Percentiles rank a stretch among this genome's conserved stretches.
Evolutionary conservation across 768 basidiomycete species (phyloP).

Genomic region (Hygrocybe coccinea): DNA sequence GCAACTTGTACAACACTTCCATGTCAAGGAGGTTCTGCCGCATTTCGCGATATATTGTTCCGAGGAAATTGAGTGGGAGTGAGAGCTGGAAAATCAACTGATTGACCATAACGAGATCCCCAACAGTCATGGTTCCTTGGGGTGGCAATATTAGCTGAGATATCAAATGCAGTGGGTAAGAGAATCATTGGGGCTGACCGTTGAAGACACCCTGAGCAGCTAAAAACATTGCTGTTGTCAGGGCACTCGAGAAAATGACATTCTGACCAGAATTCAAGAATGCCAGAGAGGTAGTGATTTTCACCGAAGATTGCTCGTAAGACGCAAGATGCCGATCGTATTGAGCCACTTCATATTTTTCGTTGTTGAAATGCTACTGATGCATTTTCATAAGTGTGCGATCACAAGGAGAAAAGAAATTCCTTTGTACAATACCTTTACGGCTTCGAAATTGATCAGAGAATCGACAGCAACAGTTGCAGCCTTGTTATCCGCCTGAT

Average conservation of each 20-base stretch:
- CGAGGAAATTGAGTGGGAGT: conserved; percentile 93
- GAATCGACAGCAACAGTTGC: conserved; percentile 93
- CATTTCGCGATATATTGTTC: conserved; percentile 95
- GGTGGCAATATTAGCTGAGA: background rate
- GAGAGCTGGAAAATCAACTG: conserved; percentile 97
- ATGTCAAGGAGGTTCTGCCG: conserved; percentile 95
- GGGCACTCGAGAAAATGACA: conserved; percentile 88
- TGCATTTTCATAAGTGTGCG: conserved; percentile 8
- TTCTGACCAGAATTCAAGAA: conserved; percentile 96
- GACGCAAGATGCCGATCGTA: conserved; percentile 84
- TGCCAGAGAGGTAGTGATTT: conserved; percentile 91
- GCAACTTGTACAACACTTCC: conserved; percentile 90
- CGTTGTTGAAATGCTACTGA: conserved; percentile 92
- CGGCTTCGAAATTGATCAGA: conserved; percentile 96
- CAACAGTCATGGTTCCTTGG: conserved; percentile 93
- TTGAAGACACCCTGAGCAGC: conserved; percentile 92
- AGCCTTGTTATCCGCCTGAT: conserved; percentile 94
- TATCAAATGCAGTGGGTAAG: background rate
- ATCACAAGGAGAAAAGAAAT: background rate
- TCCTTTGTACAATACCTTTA: conserved; percentile 59
- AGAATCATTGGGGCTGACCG: conserved; percentile 45
- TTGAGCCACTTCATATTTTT: conserved; percentile 81
- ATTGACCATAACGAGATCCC: conserved; percentile 98
- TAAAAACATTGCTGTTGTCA: conserved; percentile 94
- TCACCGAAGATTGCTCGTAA: conserved; percentile 89